Evolutionary conservation across 192 early-diverging fungal species (phyloP), one percentile per base, ranked within the genome.

Genomic region (Coemansia sp.): DNA sequence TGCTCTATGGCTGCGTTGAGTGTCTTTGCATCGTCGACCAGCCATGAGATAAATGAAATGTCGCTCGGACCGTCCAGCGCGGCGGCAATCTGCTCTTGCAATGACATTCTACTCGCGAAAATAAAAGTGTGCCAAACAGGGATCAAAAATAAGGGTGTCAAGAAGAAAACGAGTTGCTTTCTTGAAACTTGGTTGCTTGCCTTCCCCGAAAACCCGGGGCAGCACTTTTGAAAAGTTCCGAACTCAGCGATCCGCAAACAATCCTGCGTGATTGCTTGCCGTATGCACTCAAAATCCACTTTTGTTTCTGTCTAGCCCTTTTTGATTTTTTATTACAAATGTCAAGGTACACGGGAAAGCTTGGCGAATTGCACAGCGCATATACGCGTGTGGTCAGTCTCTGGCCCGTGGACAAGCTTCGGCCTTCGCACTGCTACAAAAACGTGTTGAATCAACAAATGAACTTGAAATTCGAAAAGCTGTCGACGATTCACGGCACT

Each of bases 361-460:
- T 81, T 2, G 69, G 68, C 34, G 65, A 71, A 11, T 76, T 91
- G 37, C 84, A 89, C 69, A 65, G 79, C 28, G 65, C 84, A 11
- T 91, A 88, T 57, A 70, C 87, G 40, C 85, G 85, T 8, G 66
- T 85, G 7, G 81, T 88, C 34, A 58, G 77, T 12, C 67, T 72
- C 11, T 91, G 89, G 88, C 89, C 89, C 7, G 69, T 72, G 11
- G 89, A 91, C 67, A 76, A 83, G 64, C 81, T 91, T 26, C 81
- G 89, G 15, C 89, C 87, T 22, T 86, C 83, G 19, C 84, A 88
- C 57, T 84, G 86, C 64, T 83, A 89, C 82, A 89, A 86, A 60
- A 78, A 78, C 11, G 81, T 84, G 15, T 68, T 91, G 14, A 69
- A 63, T 59, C 63, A 58, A 42, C 70, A 73, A 61, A 73, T 78